Evolutionary conservation across 192 early-diverging fungal species (phyloP), one percentile per base, ranked within the genome.

Genomic region (Entomortierella beljakovae): DNA sequence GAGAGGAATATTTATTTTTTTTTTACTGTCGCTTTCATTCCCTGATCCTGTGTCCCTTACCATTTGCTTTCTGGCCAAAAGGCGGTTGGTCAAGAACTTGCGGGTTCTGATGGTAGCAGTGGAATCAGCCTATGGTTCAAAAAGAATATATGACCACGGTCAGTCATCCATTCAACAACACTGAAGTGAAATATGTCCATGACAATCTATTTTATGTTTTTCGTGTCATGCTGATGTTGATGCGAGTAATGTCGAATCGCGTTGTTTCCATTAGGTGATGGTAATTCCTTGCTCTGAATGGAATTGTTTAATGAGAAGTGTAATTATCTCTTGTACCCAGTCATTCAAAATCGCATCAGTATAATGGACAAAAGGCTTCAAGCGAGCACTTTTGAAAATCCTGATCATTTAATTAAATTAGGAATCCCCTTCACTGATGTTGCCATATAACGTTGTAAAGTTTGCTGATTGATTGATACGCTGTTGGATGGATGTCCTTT

Each of bases 41-140:
- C 50, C 46, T 5, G n/a, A 37, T 55, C 32, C 85, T 51, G 28
- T 55, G 22, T 52, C 25, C 40, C 62, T 74, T 74, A 99, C 92
- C 92, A 97, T 95, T 91, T 99, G 97, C 90, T 93, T 96, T 83
- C 97, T 92, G 84, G 94, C 91, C 64, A 98, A 94, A 71, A 99
- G 90, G 79, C 94, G 94, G 95, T 99, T 99, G 77, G 96, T 97
- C 80, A 99, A 88, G 92, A 98, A 99, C 92, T 99, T 97, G 88
- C 97, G 93, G 80, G 97, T 98, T 81, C 97, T 89, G 88, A 99
- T 91, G 83, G 96, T 99, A 88, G 95, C 94, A 83, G 90, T 83
- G 70, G 92, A 79, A 70, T 79, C 75, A 79, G 75, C 75, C 75
- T 79, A 79, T 25, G 35, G 49, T 25, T 34, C 22, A 28, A 40